Evolutionary conservation across 1,284 basidiomycete species (phyloP), one percentile per base, ranked within the genome.

Genomic region (Ustilago lituana): DNA sequence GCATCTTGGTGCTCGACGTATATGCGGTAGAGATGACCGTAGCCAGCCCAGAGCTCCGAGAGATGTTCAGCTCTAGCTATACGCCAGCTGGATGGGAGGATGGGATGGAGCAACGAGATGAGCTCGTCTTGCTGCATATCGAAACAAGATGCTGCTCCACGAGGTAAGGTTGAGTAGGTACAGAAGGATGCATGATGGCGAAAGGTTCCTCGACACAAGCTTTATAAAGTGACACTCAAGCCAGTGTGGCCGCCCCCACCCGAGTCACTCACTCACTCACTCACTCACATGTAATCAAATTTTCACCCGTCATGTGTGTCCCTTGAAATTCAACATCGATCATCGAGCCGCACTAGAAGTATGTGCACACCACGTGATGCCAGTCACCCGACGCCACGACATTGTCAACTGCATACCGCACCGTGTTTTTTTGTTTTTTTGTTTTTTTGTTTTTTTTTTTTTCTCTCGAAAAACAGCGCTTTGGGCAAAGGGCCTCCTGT

Each of bases 11-110:
- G 39, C 38, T 40, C 24, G 17, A 74, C 31, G 11, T 59, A 36
- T n/a, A 68, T 37, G 20, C 58, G 56, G 38, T 39, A 67, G 24
- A 70, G 61, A 38, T 56, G 51, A 7, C 72, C 72, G 50, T 71
- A 74, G 0, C 67, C 67, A 15, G 62, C 63, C 72, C 72, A 74
- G 10, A 74, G 57, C 20, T 56, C 47, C 11, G 58, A 33, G 4
- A 70, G 54, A 9, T 71, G 63, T 1, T 40, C 31, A 6, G 44
- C 41, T 26, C 38, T 43, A 17, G 10, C 29, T 20, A 69, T 33
- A 31, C 31, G 23, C 12, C 35, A 33, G 7, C 47, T 51, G 5
- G 48, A 4, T 6, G 54, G 59, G 12, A 63, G 45, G 14, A 68
- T n/a, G 5, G 59, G 44, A 6, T 24, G 14, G 7, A 63, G 32